Conservation (phyloP, 140 eudicot species). For the Flaveria floridana region DNA sequence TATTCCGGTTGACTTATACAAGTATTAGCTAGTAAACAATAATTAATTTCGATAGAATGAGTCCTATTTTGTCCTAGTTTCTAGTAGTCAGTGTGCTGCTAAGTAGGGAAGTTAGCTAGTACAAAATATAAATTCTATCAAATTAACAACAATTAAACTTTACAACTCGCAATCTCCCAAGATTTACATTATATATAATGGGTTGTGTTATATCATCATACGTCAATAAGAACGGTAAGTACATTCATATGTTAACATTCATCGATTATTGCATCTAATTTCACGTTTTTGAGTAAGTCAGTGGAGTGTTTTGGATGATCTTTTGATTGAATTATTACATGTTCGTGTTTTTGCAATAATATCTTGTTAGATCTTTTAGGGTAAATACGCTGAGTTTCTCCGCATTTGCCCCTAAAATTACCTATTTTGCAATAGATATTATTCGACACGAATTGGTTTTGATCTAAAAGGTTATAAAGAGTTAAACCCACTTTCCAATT, state of each 20-base stretch:
- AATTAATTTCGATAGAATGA: not conserved
- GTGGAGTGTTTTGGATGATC: not conserved
- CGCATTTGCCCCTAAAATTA: too few relatives aligned
- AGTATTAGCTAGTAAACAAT: not conserved
- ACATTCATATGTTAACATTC: not conserved
- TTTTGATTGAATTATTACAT: not conserved
- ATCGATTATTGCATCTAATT: not conserved
- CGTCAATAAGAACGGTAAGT: not conserved
- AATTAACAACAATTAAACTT: not conserved
- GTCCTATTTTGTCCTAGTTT: not conserved
- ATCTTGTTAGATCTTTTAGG: not conserved
- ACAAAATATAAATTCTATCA: not conserved
- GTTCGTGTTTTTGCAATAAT: not conserved
- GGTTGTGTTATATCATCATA: constrained; percentile 22
- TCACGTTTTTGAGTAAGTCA: not conserved
- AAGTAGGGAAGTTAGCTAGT: not conserved
- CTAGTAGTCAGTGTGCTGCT: not conserved
- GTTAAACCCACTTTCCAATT: not conserved
- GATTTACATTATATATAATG: constrained; percentile 4
- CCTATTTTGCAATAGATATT: too few relatives aligned
- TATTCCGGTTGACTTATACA: not conserved
- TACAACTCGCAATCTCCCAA: not conserved
- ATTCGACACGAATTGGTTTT: not conserved
- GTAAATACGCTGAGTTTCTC: not conserved
- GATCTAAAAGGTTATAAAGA: not conserved